phyloP scores from a whole-genome alignment of 495 filamentous ascomycete genomes.

The Hamigera avellanea region DNA sequence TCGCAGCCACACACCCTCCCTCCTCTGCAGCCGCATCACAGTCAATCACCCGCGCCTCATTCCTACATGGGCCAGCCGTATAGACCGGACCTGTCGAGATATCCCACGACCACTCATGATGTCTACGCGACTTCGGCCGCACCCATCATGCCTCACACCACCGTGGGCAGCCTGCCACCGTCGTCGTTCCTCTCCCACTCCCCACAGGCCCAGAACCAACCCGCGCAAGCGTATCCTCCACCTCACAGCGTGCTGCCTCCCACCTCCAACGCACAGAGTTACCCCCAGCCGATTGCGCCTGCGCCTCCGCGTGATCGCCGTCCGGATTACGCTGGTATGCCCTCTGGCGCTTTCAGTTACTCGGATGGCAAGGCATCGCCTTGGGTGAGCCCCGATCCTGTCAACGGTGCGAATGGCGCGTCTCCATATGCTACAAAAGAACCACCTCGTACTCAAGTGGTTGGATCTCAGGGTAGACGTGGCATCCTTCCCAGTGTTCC shows the following conservation, averaged over 20 bases:
- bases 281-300: slow-evolving; percentile 62
- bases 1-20: slow-evolving; percentile 58
- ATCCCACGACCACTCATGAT: slow-evolving; percentile 49
- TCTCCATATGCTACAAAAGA: slow-evolving; percentile 34
- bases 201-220: slow-evolving; percentile 42
- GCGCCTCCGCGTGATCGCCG: slow-evolving; percentile 51
- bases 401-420: slow-evolving; percentile 28
- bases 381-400: slow-evolving; percentile 26
- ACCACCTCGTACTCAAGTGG: slow-evolving; percentile 70
- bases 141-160: slow-evolving; percentile 39
- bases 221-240: slow-evolving; percentile 45
- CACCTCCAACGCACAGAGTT: slow-evolving; percentile 50
- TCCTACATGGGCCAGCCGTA: slow-evolving; percentile 48
- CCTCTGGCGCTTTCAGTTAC: slow-evolving; percentile 46
- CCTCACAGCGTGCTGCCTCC: slow-evolving; percentile 55
- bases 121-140: slow-evolving; percentile 38
- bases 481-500: slow-evolving; percentile 86
- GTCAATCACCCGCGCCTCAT: slow-evolving; percentile 34
- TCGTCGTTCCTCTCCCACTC: slow-evolving; percentile 39
- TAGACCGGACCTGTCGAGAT: slow-evolving; percentile 52
- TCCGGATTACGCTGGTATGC: slow-evolving; percentile 44
- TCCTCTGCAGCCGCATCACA: slow-evolving; percentile 53
- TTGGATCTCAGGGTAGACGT: slow-evolving; percentile 81
- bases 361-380: slow-evolving; percentile 31
- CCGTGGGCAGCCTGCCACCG: slow-evolving; percentile 49